These are phyloP conservation scores for Raffaelea arxii DNA, from an alignment of 2,329 filamentous ascomycete species.

Conservation along the genomic window DNA sequence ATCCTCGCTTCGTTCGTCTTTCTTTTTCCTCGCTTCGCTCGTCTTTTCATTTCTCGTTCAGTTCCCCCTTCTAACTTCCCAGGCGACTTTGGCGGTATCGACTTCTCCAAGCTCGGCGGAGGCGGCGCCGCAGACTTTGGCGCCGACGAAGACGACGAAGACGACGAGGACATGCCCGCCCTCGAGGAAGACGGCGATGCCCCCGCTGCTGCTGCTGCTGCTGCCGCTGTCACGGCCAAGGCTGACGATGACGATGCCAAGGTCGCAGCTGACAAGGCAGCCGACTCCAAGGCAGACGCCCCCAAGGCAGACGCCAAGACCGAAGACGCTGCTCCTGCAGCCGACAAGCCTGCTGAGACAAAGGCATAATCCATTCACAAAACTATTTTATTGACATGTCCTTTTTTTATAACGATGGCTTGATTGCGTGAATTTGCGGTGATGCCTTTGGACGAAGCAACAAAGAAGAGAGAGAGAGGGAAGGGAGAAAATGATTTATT, in stretches of 20 bases:
- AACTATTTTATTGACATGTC: not conserved
- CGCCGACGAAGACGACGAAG: constrained; percentile 39
- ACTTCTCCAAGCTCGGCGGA: constrained; percentile 83
- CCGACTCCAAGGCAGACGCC: not conserved
- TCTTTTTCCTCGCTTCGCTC: no score
- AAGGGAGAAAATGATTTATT: not conserved
- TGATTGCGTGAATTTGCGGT: no score
- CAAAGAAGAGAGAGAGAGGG: not conserved
- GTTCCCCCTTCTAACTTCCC: not conserved
- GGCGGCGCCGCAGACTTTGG: constrained; percentile 31
- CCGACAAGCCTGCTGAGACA: not conserved
- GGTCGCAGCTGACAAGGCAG: not conserved
- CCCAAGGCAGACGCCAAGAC: not conserved
- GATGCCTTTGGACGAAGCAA: no score
- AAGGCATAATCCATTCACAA: constrained; percentile 6
- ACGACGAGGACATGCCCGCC: constrained; percentile 71
- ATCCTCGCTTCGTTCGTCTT: no score
- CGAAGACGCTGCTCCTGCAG: not conserved
- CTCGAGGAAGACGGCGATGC: constrained; percentile 49
- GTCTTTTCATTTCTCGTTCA: no score
- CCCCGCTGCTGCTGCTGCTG: constrained; percentile 21
- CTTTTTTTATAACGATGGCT: no score
- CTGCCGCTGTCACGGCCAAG: constrained; percentile 8
- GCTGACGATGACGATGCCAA: constrained; percentile 19
- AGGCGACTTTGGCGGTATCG: constrained; percentile 73